Evolutionary conservation across 2,329 filamentous ascomycete species (phyloP), one percentile per base, ranked within the genome.

Genomic region (Beauveria sp.): DNA sequence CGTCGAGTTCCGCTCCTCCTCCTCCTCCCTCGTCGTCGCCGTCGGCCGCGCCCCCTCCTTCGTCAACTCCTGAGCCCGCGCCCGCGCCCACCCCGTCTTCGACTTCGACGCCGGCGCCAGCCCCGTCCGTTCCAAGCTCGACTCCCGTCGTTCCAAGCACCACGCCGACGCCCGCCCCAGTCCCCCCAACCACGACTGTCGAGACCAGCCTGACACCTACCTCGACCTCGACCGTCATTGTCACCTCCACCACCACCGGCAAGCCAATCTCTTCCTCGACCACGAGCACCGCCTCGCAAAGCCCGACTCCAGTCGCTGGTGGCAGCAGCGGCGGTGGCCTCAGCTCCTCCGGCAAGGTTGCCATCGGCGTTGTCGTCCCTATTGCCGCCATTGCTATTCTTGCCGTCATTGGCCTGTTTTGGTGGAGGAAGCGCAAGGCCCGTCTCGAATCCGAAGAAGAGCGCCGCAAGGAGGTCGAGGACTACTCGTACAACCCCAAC

Each of bases 401-500:
- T 24, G 85, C 93, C 2, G 74, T 93, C 9, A 85, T 84, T 3
- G 89, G 86, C 7, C 80, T 97, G 30, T 92, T 90, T 73, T 85
- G 93, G 70, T 99, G 92, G 91, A 86, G 90, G 71, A 92, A 86
- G 77, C 88, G 92, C 64, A 96, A 96, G 77, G 87, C 90, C 69
- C 86, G 87, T 65, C 94, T 91, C 79, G 85, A 86, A 64, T 89
- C 88, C 16, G 91, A 94, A 70, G 94, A 97, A 71, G 86, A 92
- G 68, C 85, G 94, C 55, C 85, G 92, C 65, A 97, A 97, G 77
- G 94, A 99, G 75, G 92, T 97, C 12, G 93, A 97, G 73, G 94
- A 97, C 71, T 97, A 97, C 72, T 88, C 90, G 37, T 97, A 92
- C 79, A 97, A 97, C 73, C 94, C 94, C n/a, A 97, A 97, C 75